These are phyloP conservation scores for Paramyrothecium sp. DNA, from an alignment of 2,329 filamentous ascomycete species.

Conservation along the genomic window DNA sequence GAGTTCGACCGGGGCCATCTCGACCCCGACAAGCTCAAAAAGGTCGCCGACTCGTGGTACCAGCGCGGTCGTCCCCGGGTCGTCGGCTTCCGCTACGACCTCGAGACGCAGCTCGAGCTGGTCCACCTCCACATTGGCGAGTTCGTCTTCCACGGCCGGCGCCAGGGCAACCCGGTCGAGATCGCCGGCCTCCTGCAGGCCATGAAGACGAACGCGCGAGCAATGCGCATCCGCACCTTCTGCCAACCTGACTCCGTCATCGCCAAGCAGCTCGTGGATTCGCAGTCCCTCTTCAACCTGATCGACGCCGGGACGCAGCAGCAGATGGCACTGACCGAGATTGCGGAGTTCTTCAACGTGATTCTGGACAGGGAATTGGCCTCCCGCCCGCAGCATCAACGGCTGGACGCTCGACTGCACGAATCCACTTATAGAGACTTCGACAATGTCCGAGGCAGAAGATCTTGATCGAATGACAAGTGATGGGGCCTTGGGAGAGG, in stretches of 20 bases:
- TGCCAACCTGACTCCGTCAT: constrained; percentile 58
- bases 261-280: constrained; percentile 55
- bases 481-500: too few species aligned
- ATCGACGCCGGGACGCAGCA: constrained; percentile 42
- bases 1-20: constrained; percentile 57
- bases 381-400: constrained; percentile 17
- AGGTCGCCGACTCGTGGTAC: constrained; percentile 49
- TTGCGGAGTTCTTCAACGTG: constrained; percentile 53
- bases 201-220: constrained; percentile 51
- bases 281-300: constrained; percentile 49
- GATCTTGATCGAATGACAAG: too few species aligned
- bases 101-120: constrained; percentile 60
- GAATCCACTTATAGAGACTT: background rate
- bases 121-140: constrained; percentile 46
- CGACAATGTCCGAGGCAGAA: background rate
- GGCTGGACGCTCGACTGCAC: constrained; percentile 12
- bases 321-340: constrained; percentile 46
- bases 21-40: constrained; percentile 48
- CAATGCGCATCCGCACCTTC: constrained; percentile 52
- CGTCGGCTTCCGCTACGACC: constrained; percentile 56
- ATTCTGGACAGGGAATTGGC: constrained; percentile 46
- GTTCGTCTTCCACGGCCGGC: constrained; percentile 54
- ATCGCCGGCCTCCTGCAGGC: constrained; percentile 48
- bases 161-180: constrained; percentile 39
- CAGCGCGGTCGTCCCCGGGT: constrained; percentile 53